Conservation (phyloP, 441 rosid genomes). For the Croton setiger region DNA sequence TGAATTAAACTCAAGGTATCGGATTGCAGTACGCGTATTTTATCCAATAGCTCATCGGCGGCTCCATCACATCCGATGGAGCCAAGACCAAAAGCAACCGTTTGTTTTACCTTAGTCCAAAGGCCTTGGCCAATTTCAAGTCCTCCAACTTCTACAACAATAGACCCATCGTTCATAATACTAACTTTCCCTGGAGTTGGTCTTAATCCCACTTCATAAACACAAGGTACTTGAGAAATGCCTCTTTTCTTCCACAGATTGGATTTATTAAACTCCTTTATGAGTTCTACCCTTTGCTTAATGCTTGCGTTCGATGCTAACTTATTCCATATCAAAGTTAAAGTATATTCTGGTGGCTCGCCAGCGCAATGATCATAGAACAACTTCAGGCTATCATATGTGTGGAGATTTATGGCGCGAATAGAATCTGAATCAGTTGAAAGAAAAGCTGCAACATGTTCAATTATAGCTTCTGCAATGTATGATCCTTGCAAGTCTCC, state of each 20-base stretch:
- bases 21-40: constrained; percentile 67
- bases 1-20: constrained; percentile 79
- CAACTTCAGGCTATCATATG: constrained; percentile 45
- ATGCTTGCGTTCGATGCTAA: constrained; percentile 47
- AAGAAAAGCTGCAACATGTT: no score
- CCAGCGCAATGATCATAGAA: constrained; percentile 48
- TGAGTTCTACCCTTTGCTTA: constrained; percentile 38
- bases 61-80: constrained; percentile 42
- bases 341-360: constrained; percentile 59
- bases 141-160: constrained; percentile 88
- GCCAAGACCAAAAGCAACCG: constrained; percentile 73
- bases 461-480: constrained; percentile 82
- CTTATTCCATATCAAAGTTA: constrained; percentile 68
- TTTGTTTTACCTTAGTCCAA: constrained; percentile 94
- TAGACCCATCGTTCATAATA: constrained; percentile 72
- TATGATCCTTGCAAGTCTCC: constrained; percentile 84
- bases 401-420: constrained; percentile 71
- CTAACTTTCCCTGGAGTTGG: constrained; percentile 83
- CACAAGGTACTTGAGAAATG: constrained; percentile 68
- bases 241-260: constrained; percentile 74
- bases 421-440: constrained; percentile 59
- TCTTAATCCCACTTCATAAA: constrained; percentile 35
- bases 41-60: constrained; percentile 43
- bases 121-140: constrained; percentile 89
- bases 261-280: constrained; percentile 54